These are phyloP conservation scores for Colletotrichum horii DNA, from an alignment of 2,329 filamentous ascomycete species.

Conservation along the genomic window DNA sequence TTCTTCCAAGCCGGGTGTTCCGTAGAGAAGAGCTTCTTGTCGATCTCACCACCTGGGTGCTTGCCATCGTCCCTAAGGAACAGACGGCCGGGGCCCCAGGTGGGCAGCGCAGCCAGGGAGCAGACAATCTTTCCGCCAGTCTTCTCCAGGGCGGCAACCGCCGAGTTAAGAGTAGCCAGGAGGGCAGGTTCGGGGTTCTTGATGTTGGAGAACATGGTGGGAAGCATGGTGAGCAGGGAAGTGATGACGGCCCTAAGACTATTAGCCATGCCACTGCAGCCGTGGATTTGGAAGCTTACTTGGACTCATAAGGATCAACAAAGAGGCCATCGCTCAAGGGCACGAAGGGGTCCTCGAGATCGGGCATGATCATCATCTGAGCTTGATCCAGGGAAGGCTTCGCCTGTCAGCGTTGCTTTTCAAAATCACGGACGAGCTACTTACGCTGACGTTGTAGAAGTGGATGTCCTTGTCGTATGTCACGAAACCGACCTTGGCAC, in stretches of 20 bases:
- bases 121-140: constrained; percentile 94
- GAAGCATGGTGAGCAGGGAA: constrained; percentile 82
- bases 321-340: constrained; percentile 91
- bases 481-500: constrained; percentile 90
- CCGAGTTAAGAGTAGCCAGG: constrained; percentile 82
- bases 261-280: constrained; percentile 27
- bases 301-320: constrained; percentile 91
- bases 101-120: constrained; percentile 85
- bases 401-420: neutral
- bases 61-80: constrained; percentile 89
- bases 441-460: constrained; percentile 92
- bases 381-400: constrained; percentile 80
- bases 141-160: constrained; percentile 79
- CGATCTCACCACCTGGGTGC: constrained; percentile 82
- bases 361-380: constrained; percentile 98
- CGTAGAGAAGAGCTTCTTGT: constrained; percentile 89
- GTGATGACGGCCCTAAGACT: constrained; percentile 72
- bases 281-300: constrained; percentile 47
- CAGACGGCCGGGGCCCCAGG: constrained; percentile 86
- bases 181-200: constrained; percentile 93
- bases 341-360: constrained; percentile 95
- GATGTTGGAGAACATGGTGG: constrained; percentile 83
- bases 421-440: constrained; percentile 35
- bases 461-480: constrained; percentile 97
- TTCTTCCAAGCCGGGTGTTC: constrained; percentile 91